Base-by-base conservation (phyloP, 768 basidiomycete species). In the Lepiota subincarnata region DNA sequence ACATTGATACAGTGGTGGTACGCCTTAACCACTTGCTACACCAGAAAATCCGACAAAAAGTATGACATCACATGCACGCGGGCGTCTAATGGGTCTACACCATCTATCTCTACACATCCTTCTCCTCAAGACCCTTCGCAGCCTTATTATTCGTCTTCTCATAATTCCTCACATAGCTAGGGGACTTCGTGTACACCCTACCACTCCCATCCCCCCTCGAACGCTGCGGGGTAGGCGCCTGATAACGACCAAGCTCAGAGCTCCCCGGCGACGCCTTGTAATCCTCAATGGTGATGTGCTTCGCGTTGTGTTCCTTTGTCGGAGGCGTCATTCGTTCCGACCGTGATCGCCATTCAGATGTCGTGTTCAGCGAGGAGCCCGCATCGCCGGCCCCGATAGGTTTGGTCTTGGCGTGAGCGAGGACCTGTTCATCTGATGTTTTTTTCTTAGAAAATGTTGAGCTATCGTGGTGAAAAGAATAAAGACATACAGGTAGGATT, bases 221-320 rank as follows among this genome's bases (percentile, higher is more conserved):
- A 31, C 68, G 64, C 53, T 72, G 72, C 0, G 70, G 70, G 11
- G 66, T 53, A 1, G 72, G 70, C 18, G 60, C 62, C 59, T 66
- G 63, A 26, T 55, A 51, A 6, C 62, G 60, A 19, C 56, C 65
- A 7, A 52, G 28, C 39, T 60, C 56, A 26, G 42, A 36, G 36
- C 59, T 53, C 31, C 53, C 57, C 38, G 61, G 48, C n/a, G 65
- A 60, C 4, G 61, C 43, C 37, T 64, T 63, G 45, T 55, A 66
- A 10, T 66, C 60, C 5, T 58, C 44, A 18, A 66, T 58, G 2
- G 68, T 68, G 12, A 58, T 51, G 49, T 70, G 70, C 0, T 61
- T 59, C 14, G 57, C 62, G 43, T 60, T 31, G 35, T 70, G 69
- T 19, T 68, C 67, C 36, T 61, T 62, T 2, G 26, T 46, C 26